Evolutionary conservation across 1,284 basidiomycete species (phyloP).

Genomic region (Apiotrichum mycotoxinovorans): DNA sequence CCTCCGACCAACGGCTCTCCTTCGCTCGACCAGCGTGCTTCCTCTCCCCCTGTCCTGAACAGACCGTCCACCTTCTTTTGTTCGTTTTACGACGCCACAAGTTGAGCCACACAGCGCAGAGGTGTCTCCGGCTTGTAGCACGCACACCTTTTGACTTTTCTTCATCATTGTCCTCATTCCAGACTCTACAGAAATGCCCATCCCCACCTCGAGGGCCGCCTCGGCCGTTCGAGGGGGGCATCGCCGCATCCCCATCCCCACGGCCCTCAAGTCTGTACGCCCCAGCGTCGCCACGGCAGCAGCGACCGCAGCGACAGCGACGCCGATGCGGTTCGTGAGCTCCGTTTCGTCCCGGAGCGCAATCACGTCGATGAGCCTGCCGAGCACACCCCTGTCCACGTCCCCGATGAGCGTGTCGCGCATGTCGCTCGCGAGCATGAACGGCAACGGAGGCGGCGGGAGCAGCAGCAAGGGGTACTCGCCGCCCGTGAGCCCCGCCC

Average conservation of each 20-base stretch:
- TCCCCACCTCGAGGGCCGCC: neutral
- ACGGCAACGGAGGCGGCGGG: neutral
- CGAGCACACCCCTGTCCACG: neutral
- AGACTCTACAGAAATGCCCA: neutral
- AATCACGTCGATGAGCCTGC: neutral
- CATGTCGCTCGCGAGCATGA: conserved; percentile 1
- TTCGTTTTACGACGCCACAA: no score
- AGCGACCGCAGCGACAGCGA: neutral
- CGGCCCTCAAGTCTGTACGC: neutral
- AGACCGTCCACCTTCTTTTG: no score
- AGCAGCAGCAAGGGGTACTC: neutral
- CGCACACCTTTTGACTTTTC: neutral
- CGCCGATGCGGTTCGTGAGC: neutral
- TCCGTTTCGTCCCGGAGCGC: neutral
- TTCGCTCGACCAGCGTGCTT: no score
- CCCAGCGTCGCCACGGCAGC: neutral
- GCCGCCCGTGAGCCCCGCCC: neutral
- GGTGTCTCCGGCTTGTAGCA: no score
- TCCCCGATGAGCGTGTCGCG: neutral
- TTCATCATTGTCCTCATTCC: neutral
- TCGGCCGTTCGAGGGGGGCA: neutral
- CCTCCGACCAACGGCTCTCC: no score
- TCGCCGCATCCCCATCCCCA: no score
- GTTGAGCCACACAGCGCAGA: no score
- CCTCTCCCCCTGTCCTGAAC: no score